Evolutionary conservation across 495 filamentous ascomycete genomes (phyloP).

Genomic region (Penicillium coffeae): DNA sequence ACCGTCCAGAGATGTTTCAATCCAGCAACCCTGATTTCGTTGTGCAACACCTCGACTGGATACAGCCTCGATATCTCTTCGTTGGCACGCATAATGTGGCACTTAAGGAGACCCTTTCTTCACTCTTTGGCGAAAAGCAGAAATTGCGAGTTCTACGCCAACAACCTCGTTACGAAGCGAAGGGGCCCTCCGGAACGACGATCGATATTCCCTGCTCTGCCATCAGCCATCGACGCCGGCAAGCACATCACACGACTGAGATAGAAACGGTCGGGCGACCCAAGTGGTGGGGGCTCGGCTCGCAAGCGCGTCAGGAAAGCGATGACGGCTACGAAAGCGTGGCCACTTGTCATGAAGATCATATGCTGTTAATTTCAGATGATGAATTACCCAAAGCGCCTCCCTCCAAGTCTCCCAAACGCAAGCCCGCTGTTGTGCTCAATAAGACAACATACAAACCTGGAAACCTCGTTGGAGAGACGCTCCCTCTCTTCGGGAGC

Average conservation of each 20-base stretch:
- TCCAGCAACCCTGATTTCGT: slow-evolving; percentile 59
- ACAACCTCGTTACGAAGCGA: slow-evolving; percentile 47
- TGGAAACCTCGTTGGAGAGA: slow-evolving; percentile 52
- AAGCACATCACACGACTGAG: neutral
- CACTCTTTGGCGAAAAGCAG: too few relatives aligned
- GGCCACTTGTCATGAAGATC: neutral
- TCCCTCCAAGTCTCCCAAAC: neutral
- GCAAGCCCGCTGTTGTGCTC: neutral
- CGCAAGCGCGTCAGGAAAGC: too few relatives aligned
- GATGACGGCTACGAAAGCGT: neutral
- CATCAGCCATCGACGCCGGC: slow-evolving; percentile 11
- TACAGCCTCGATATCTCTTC: slow-evolving; percentile 86
- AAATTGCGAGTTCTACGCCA: slow-evolving; percentile 41
- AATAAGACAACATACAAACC: slow-evolving; percentile 62
- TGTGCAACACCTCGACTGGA: slow-evolving; percentile 77
- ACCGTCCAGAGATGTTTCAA: slow-evolving; percentile 60
- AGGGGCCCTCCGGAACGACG: slow-evolving; percentile 23
- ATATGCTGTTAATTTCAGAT: neutral
- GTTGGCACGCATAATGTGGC: slow-evolving; percentile 37
- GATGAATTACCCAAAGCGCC: too few relatives aligned
- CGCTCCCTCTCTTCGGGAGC: slow-evolving; percentile 57
- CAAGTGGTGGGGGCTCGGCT: too few relatives aligned
- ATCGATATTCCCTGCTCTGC: slow-evolving; percentile 52
- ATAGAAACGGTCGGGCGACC: too few relatives aligned
- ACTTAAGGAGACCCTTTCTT: too few relatives aligned